Evolutionary conservation across 805 yeast genomes (phyloP), one percentile per base, ranked within the genome.

Genomic region (Monosporozyma unispora): DNA sequence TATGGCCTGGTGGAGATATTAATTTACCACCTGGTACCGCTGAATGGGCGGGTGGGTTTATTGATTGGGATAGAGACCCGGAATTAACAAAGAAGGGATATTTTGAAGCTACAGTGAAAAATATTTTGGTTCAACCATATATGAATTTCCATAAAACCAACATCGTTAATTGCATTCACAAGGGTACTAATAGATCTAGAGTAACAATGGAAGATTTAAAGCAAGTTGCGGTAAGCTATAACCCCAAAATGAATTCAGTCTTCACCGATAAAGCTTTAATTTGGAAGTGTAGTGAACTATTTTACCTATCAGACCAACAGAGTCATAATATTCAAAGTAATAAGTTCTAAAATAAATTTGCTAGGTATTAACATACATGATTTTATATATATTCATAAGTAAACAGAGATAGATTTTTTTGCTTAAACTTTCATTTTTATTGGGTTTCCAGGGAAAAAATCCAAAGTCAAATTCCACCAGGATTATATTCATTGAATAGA

Each of bases 1-100:
- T 85, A 47, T 85, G 91, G 91, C 89, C 91, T 2, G 91, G 80
- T 63, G 90, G 90, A 54, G 71, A 69, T 49, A 61, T 73, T 18
- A 53, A 66, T 23, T 77, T 74, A 59, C 77, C 75, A 28, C 63
- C 68, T 9, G 91, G 91, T 63, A 84, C 91, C 2, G 73, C 80
- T 48, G 81, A 74, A 50, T 90, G 91, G 91, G 88, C 96, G 18
- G 96, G 96, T 60, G 98, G 97, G 62, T 69, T 54, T 9, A 79
- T 91, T 49, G 77, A 87, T 70, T 91, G 97, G 97, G 71, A 84
- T 14, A 60, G 57, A 63, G 75, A 90, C 5, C 69, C 75, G 1
- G 96, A 88, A 66, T 79, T 89, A 48, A 54, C 74, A 50, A 70
- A 82, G 51, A 75, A 79, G 44, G 96, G 96, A 7, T 87, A 87